These are phyloP conservation scores for Hamamelis virginiana DNA, from an alignment of 164 flowering plant species.

Conservation along the genomic window DNA sequence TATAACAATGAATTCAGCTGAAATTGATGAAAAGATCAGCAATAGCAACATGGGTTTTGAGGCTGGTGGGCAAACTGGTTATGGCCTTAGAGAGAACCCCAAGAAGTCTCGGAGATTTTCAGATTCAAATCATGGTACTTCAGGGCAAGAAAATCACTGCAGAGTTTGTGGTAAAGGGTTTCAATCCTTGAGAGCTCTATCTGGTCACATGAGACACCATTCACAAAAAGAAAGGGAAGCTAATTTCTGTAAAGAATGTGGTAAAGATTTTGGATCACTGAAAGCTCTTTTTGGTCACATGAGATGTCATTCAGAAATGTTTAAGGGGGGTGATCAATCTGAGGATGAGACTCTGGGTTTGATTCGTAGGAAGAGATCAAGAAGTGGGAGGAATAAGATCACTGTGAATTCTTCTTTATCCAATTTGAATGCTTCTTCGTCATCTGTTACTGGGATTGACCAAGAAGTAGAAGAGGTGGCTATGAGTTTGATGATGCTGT, in stretches of 20 bases:
- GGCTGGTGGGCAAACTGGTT: constrained; percentile 6
- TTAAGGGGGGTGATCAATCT: constrained; percentile 1
- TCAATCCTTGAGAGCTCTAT: constrained; percentile 30
- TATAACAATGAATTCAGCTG: constrained; percentile 16
- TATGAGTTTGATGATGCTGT: constrained; percentile 40
- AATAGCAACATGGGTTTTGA: constrained; percentile 9
- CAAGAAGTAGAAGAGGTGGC: constrained; percentile 31
- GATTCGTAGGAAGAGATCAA: constrained; percentile 31
- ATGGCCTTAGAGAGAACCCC: constrained; percentile 45
- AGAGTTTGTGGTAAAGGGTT: constrained; percentile 43
- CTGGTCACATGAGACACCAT: constrained; percentile 48
- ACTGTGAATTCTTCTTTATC: constrained; percentile 18
- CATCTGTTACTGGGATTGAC: constrained; percentile 18
- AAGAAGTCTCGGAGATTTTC: constrained; percentile 40
- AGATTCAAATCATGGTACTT: not conserved
- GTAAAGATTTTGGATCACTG: constrained; percentile 11
- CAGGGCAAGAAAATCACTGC: constrained; percentile 21
- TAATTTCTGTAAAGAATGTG: constrained; percentile 23
- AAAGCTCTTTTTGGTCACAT: constrained; percentile 17
- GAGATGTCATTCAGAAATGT: constrained; percentile 13
- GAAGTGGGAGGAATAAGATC: constrained; percentile 20
- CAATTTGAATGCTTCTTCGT: constrained; percentile 22
- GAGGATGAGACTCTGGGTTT: constrained; percentile 16
- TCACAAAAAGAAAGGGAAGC: constrained; percentile 15
- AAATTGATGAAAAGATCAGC: not conserved